A percentile compares a stretch with the other conserved stretches of the same genome.
phyloP scores from a whole-genome alignment of 169 alveolate species.

The Cyclospora cayetanensis region DNA sequence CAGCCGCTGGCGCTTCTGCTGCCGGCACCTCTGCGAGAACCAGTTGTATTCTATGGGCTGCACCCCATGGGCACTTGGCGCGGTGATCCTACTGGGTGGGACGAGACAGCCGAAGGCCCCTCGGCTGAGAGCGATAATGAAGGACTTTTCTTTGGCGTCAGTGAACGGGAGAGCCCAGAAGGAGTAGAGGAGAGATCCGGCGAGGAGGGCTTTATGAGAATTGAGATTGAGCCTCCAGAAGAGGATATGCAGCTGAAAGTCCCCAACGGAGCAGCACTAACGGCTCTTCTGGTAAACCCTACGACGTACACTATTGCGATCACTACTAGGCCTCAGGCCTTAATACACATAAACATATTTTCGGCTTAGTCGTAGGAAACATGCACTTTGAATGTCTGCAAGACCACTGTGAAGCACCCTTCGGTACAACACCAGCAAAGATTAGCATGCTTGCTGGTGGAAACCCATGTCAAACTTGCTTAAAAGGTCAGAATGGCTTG shows the following conservation, averaged over 20 bases:
- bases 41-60: background rate
- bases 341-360: too few relatives aligned
- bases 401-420: too few relatives aligned
- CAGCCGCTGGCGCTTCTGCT: background rate
- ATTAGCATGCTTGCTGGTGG: too few relatives aligned
- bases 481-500: too few relatives aligned
- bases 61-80: background rate
- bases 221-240: background rate
- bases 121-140: background rate
- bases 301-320: too few relatives aligned
- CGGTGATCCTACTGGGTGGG: background rate
- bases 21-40: constrained; percentile 1
- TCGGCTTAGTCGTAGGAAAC: too few relatives aligned
- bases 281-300: background rate
- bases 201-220: background rate
- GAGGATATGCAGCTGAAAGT: background rate
- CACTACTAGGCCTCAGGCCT: too few relatives aligned
- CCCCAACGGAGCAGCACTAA: background rate
- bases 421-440: too few relatives aligned
- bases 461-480: too few relatives aligned
- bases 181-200: background rate
- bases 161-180: background rate
- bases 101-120: background rate
- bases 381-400: too few relatives aligned
- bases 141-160: background rate